Base-by-base conservation (phyloP, 257 asterid genomes). In the Jasminum sambac region DNA sequence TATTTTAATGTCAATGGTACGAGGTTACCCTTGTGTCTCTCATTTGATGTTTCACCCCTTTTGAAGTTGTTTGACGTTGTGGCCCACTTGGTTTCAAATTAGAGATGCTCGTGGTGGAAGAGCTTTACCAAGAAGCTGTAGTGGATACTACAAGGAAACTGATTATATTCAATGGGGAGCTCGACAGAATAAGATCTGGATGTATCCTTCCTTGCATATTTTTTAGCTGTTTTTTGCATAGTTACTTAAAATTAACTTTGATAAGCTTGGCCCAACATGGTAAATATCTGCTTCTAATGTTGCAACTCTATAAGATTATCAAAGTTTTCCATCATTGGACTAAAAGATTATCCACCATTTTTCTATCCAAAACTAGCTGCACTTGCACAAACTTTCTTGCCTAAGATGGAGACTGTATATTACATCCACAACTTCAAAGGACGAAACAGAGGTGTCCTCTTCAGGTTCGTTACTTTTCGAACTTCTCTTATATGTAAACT, bases 71-170 rank as follows among this genome's bases (percentile, higher is more conserved):
- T 64, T 48, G 4, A 63, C 44, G 8, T 24, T 42, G 2, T 2
- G 25, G 2, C n/a, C 17, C 39, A 57, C 67, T 26, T 68, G 60
- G 65, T 64, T 76, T 66, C 44, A 42, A 77, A 52, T 10, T 83
- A 90, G 96, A 93, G 81, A 93, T 93, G 97, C 97, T 93, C 19
- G 97, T 90, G 71, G 98, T 90, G 76, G 97, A 90, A 79, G 95
- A 90, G 80, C 92, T 93, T 26, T 90, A 90, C 71, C 83, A 89
- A 84, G 95, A 83, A 80, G 96, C 91, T 38, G 98, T 90, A 59
- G 82, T 41, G 8, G 80, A 79, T 69, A 87, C 95, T 70, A 73
- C 87, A 0, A 80, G 94, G 13, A 83, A 84, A 71, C 67, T 93
- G 80, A 84, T 93, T 62, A 80, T 93, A 69, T 93, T 93, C 85